Evolutionary conservation across 2,329 filamentous ascomycete species (phyloP).

Genomic region (Colletotrichum tanaceti): DNA sequence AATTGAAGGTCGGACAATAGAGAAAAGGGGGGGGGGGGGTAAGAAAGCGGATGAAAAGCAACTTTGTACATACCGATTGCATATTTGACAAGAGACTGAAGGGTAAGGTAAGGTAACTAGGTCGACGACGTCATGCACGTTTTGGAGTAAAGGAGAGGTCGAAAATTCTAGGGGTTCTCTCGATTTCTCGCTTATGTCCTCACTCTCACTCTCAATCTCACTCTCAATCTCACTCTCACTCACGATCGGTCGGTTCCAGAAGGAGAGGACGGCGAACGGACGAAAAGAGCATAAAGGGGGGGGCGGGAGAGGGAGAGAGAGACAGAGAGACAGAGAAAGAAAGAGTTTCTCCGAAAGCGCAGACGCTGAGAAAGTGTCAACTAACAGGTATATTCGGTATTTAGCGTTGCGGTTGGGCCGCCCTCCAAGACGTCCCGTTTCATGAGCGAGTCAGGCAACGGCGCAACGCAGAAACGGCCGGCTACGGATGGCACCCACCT

Average conservation of each 20-base stretch:
- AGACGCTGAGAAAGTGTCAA: neutral
- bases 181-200: neutral
- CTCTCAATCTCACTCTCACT: neutral
- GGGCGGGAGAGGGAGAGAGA: no score
- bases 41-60: neutral
- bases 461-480: constrained; percentile 11
- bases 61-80: constrained; percentile 9
- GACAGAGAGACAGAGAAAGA: no score
- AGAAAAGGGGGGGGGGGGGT: neutral
- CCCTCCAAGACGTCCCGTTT: constrained; percentile 29
- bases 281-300: constrained; percentile 2
- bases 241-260: neutral
- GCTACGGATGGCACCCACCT: no score
- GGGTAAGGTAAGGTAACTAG: neutral
- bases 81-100: neutral
- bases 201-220: no score
- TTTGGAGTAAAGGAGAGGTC: neutral
- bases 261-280: constrained; percentile 8
- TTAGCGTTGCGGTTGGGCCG: constrained; percentile 32
- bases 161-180: constrained; percentile 7
- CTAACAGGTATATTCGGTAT: no score
- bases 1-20: no score
- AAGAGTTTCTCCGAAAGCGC: neutral
- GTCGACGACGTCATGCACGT: constrained; percentile 21
- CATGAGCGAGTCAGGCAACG: constrained; percentile 36